Evolutionary conservation across 495 filamentous ascomycete species (phyloP), one percentile per base, ranked within the genome.

Genomic region (Neohortaea acidophila): DNA sequence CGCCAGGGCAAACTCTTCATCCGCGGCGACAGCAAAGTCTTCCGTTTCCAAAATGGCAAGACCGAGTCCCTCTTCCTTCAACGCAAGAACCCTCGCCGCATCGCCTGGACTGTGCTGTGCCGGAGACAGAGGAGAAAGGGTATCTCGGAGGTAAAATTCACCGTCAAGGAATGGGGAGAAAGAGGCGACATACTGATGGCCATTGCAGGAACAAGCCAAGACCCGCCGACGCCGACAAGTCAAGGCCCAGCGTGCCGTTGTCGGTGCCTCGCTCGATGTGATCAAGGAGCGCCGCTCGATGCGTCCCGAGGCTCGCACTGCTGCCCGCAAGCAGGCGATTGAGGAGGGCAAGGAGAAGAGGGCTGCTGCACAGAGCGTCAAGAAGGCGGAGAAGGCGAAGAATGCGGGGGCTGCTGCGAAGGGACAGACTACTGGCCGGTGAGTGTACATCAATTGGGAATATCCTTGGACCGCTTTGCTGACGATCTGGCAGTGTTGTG

Each of bases 301-400:
- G 70, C 83, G 91, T 52, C 89, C 89, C 47, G 89, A 96, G 69
- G 89, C 83, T 61, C 87, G 89, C 59, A 70, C 72, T 54, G 89
- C 91, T 56, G 86, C 84, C 56, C 89, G 89, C 63, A 67, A 72
- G 46, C 69, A 77, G 54, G 91, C 91, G 63, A 89, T 94, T 70
- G 82, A 81, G 67, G 82, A 84, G 55, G 76, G 75, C 64, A 99
- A 99, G 78, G 87, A 89, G 63, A 94, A 94, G 84, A 89, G 87
- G 69, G 66, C 75, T 45, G 84, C 73, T 41, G 70, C 75, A 35
- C 74, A 79, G 64, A 79, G 72, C 62, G 76, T 76, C 64, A 99
- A 99, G 84, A 96, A 94, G 82, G 77, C 79, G 29, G 91, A 96
- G 68, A 99, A 99, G 84, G 89, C 89, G 49, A 99, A 96, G 83